phyloP scores from a whole-genome alignment of 73 alveolate genomes.

The Paramecium tetraurelia region DNA sequence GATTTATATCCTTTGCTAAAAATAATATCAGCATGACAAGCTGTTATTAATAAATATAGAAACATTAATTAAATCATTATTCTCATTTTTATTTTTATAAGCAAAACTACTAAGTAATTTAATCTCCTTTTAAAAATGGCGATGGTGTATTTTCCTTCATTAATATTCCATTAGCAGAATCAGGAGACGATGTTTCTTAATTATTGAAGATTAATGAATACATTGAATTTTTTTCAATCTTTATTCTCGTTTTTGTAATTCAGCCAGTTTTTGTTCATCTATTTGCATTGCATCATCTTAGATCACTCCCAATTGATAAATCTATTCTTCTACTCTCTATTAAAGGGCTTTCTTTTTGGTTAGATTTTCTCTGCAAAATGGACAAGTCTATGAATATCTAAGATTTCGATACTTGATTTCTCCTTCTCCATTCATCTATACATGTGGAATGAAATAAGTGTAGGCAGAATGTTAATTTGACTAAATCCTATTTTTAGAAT shows the following conservation, averaged over 20 bases:
- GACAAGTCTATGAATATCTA: background rate
- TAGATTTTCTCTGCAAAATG: constrained; percentile 15
- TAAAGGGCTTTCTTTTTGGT: background rate
- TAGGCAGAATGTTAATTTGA: constrained; percentile 47
- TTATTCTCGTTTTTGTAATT: background rate
- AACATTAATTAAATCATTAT: background rate
- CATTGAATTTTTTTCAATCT: background rate
- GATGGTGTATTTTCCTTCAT: background rate
- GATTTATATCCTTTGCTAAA: background rate
- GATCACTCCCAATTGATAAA: background rate
- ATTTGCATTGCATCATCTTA: background rate
- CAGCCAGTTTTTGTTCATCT: background rate
- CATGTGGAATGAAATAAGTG: constrained; percentile 54
- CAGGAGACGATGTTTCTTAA: background rate
- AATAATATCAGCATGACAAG: background rate
- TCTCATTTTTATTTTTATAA: background rate
- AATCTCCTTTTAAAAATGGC: background rate
- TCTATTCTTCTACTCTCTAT: background rate
- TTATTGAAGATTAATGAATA: background rate
- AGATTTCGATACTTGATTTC: background rate
- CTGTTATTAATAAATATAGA: background rate
- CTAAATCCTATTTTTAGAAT: constrained; percentile 12
- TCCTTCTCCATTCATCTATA: constrained; percentile 40
- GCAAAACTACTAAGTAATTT: background rate
- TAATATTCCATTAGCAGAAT: background rate